Base-by-base conservation (phyloP, 129 eudicot genomes). In the Saposhnikovia divaricata region DNA sequence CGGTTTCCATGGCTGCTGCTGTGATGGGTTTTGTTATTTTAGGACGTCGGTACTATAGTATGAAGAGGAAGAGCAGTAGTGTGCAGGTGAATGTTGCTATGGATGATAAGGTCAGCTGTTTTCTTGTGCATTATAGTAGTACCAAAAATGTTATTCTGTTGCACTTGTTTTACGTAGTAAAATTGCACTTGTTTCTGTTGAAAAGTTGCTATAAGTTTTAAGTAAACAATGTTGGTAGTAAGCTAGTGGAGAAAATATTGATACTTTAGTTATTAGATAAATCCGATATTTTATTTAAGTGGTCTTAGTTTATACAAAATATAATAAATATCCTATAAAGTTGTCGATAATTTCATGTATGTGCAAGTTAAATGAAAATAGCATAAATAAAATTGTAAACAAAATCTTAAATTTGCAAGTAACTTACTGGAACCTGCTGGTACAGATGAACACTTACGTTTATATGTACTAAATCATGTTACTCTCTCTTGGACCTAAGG, bases 1-100 rank as follows among this genome's bases (percentile, higher is more conserved):
- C 90, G 43, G 71, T 95, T 21, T 92, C 98, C 38, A 84, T 92
- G 48, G 98, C 93, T 3, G 98, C 96, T 72, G 98, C 98, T 34
- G 83, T 92, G 70, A 50, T 95, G 91, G 96, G 98, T 14, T 89
- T 90, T 77, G 89, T 89, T 23, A 83, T 95, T 43, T 85, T 92
- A 84, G 96, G 97, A 4, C 84, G 94, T 3, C 81, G 93, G 38
- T 77, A 92, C 88, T 86, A 87, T 82, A 90, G 76, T 81, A 87
- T 87, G 96, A 95, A 89, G 95, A 85, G 79, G 69, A 96, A 85
- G 90, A 84, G 85, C 76, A 84, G 77, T 80, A 87, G 87, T 48
- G 2, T 93, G 88, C 87, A 85, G 85, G 84, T 88, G 72, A 90
- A 90, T 83, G 93, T 93, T 57, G 81, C 91, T 7, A 68, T 91